Evolutionary conservation across 768 basidiomycete genomes (phyloP), one percentile per base, ranked within the genome.

Genomic region (Wakefieldia striispora): DNA sequence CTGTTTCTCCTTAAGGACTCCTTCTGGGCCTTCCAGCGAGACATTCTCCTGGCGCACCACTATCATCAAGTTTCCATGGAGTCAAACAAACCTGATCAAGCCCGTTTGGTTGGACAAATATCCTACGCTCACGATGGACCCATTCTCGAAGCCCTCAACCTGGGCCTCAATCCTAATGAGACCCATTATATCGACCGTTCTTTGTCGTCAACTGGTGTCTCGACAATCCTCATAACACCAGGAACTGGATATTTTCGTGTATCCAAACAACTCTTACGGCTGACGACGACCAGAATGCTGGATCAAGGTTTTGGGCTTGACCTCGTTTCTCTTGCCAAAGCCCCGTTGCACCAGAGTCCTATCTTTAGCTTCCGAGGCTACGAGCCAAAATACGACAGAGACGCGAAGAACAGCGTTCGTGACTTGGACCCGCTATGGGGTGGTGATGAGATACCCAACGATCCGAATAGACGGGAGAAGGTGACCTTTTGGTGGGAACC

Each of bases 141-240:
- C 35, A 76, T 98, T n/a, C 79, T 98, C 6, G 97, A 98, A 68
- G 92, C 93, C 2, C 76, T 98, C 44, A 98, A 98, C 61, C 78
- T 99, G 39, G 90, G 84, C 1, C 78, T 97, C 14, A 95, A 93
- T 62, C 91, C 95, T 0, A 87, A 87, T 14, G 95, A 98, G 69
- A 90, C 87, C 2, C 92, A 97, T 64, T 95, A 97, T 63, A 84
- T 98, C 56, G 97, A 98, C 66, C 85, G 97, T 17, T 97, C 95
- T 27, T 73, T 98, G 9, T 90, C 87, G 3, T 76, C 93, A 13
- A 98, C 95, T 0, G 95, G 95, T 19, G 71, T 86, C 1, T 82
- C 84, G 13, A 90, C 88, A 3, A 80, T 94, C 39, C 65, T 98
- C 37, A 83, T 98, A 54, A 95, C 93, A 1, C 95, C 97, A 0